Percentiles rank a stretch among this genome's conserved stretches.
Evolutionary conservation across 1,284 basidiomycete species (phyloP).

Genomic region (Nidula niveotomentosa): DNA sequence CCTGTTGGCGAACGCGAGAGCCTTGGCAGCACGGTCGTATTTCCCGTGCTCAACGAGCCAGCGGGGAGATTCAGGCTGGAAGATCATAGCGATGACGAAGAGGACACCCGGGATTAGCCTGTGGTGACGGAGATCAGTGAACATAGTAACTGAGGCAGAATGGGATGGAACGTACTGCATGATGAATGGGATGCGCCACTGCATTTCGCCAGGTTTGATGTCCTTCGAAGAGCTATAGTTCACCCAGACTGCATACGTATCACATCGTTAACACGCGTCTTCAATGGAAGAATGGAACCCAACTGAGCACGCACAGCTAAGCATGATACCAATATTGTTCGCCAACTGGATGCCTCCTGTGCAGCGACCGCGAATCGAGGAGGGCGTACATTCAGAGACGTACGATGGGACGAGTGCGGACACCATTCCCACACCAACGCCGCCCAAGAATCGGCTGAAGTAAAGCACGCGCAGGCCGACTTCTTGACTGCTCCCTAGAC

Average conservation of each 20-base stretch:
- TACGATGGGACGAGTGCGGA: conserved; percentile 57
- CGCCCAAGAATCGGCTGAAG: conserved; percentile 47
- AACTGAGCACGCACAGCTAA: conserved; percentile 37
- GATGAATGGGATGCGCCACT: conserved; percentile 59
- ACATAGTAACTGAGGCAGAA: neutral
- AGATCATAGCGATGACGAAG: conserved; percentile 44
- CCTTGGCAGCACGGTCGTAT: conserved; percentile 47
- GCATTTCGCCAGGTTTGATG: conserved; percentile 32
- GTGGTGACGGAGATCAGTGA: neutral
- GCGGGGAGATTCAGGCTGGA: conserved; percentile 59
- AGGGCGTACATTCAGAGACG: conserved; percentile 57
- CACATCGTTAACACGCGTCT: neutral
- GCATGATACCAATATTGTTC: conserved; percentile 48
- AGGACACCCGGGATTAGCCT: conserved; percentile 49
- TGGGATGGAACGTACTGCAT: conserved; percentile 33
- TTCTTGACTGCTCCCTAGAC: conserved; percentile 35
- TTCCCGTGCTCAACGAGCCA: conserved; percentile 57
- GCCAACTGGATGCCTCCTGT: conserved; percentile 56
- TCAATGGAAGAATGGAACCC: neutral
- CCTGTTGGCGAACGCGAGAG: conserved; percentile 45
- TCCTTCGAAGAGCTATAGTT: conserved; percentile 41
- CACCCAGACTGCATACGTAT: conserved; percentile 38
- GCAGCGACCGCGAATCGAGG: conserved; percentile 54
- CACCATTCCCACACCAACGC: conserved; percentile 51
- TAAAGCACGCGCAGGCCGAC: conserved; percentile 43